Evolutionary conservation across 1,284 basidiomycete genomes (phyloP).

Genomic region (Vanrija pseudolonga): DNA sequence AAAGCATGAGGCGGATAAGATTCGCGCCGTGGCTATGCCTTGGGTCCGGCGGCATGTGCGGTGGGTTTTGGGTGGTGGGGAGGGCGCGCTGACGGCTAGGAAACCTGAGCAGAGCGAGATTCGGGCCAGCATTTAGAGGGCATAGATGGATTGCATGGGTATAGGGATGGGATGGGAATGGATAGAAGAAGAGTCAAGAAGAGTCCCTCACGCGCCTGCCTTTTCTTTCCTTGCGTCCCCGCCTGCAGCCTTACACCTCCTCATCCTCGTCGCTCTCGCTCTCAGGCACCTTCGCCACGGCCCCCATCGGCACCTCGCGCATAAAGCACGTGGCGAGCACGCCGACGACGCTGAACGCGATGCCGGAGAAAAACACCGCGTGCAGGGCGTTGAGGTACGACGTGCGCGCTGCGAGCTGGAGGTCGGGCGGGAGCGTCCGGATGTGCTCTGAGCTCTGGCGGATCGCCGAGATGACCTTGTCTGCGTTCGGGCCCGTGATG

Average conservation of each 20-base stretch:
- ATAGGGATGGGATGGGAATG: too few species aligned
- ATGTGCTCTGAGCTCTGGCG: constrained; percentile 81
- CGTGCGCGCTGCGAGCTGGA: constrained; percentile 66
- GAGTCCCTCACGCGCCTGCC: too few species aligned
- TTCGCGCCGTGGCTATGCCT: constrained; percentile 11
- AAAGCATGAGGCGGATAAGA: constrained; percentile 10
- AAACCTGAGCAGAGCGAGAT: too few species aligned
- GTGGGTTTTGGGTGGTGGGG: too few species aligned
- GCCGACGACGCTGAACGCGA: constrained; percentile 46
- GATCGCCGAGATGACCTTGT: constrained; percentile 52
- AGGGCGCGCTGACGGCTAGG: too few species aligned
- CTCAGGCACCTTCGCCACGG: neutral
- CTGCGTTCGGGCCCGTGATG: constrained; percentile 69
- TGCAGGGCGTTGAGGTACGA: constrained; percentile 80
- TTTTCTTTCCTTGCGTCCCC: too few species aligned
- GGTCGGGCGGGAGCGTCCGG: constrained; percentile 60
- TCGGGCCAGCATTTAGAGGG: too few species aligned
- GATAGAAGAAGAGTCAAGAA: too few species aligned
- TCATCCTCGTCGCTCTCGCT: neutral
- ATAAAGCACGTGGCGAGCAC: constrained; percentile 34
- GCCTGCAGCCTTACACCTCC: neutral
- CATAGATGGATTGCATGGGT: too few species aligned
- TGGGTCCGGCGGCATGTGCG: constrained; percentile 1
- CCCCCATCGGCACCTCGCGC: constrained; percentile 36
- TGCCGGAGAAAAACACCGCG: constrained; percentile 77